These are phyloP conservation scores for Suillus lakei DNA, from an alignment of 768 basidiomycete genomes.

Conservation along the genomic window DNA sequence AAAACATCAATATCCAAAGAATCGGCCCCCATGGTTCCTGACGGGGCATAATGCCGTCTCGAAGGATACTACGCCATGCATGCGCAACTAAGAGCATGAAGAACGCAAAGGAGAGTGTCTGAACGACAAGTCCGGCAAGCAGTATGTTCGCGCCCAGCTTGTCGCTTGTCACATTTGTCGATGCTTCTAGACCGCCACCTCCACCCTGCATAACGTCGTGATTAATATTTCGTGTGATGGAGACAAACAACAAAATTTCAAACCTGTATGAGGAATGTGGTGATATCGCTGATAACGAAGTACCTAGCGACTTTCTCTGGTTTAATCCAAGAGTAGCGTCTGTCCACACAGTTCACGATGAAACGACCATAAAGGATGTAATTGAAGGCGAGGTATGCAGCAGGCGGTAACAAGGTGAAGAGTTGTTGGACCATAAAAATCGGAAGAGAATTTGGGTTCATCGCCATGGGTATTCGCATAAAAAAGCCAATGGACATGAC, in stretches of 20 bases:
- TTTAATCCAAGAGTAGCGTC: slow-evolving; percentile 25
- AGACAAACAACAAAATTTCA: not conserved
- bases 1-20: slow-evolving; percentile 27
- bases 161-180: slow-evolving; percentile 1
- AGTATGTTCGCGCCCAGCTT: slow-evolving; percentile 24
- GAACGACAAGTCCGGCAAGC: slow-evolving; percentile 30
- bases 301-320: slow-evolving; percentile 28
- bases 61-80: slow-evolving; percentile 20
- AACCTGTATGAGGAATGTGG: slow-evolving; percentile 35
- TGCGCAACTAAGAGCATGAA: slow-evolving; percentile 22
- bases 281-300: slow-evolving; percentile 33
- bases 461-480: slow-evolving; percentile 22
- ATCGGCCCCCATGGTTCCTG: slow-evolving; percentile 23
- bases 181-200: slow-evolving; percentile 26
- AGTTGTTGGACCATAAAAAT: slow-evolving; percentile 24
- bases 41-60: slow-evolving; percentile 8
- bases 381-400: slow-evolving; percentile 37
- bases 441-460: slow-evolving; percentile 24
- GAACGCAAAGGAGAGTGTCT: slow-evolving; percentile 28
- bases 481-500: slow-evolving; percentile 27
- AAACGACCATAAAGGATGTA: slow-evolving; percentile 38
- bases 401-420: slow-evolving; percentile 31
- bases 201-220: slow-evolving; percentile 17
- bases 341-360: slow-evolving; percentile 20
- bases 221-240: not conserved